These are phyloP conservation scores for Cladosporium sp. DNA, from an alignment of 2,329 filamentous ascomycete genomes.

Conservation along the genomic window DNA sequence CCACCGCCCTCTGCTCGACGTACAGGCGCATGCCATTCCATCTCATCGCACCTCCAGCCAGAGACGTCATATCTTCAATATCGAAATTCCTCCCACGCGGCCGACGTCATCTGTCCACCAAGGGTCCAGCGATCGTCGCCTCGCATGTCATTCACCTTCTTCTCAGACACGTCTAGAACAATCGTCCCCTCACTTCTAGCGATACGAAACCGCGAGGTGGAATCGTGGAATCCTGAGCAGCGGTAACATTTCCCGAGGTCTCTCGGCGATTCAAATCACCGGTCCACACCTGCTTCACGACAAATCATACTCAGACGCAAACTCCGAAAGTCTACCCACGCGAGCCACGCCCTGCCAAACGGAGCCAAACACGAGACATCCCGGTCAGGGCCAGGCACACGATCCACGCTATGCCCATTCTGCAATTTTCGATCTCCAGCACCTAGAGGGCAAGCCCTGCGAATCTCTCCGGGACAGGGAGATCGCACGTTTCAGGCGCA, in stretches of 20 bases:
- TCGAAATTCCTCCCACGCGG: background rate
- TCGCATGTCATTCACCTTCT: background rate
- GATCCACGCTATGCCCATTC: background rate
- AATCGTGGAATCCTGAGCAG: background rate
- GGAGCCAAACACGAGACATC: background rate
- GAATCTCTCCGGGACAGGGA: background rate
- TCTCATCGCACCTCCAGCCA: background rate
- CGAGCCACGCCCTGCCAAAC: background rate
- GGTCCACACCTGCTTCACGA: background rate
- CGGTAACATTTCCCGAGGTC: background rate
- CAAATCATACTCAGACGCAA: background rate
- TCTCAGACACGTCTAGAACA: slow-evolving; percentile 1
- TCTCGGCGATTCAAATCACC: too few relatives aligned
- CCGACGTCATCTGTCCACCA: background rate
- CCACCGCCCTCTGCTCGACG: background rate
- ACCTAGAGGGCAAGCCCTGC: background rate
- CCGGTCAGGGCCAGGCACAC: background rate
- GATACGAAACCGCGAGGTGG: background rate
- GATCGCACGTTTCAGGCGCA: background rate
- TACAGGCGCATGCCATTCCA: background rate
- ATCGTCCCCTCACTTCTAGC: background rate
- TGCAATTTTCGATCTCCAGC: background rate
- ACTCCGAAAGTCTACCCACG: background rate
- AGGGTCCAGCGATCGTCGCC: background rate
- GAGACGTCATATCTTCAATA: background rate